Base-by-base conservation (phyloP, 2,329 filamentous ascomycete genomes). In the Anthostomella pinea region DNA sequence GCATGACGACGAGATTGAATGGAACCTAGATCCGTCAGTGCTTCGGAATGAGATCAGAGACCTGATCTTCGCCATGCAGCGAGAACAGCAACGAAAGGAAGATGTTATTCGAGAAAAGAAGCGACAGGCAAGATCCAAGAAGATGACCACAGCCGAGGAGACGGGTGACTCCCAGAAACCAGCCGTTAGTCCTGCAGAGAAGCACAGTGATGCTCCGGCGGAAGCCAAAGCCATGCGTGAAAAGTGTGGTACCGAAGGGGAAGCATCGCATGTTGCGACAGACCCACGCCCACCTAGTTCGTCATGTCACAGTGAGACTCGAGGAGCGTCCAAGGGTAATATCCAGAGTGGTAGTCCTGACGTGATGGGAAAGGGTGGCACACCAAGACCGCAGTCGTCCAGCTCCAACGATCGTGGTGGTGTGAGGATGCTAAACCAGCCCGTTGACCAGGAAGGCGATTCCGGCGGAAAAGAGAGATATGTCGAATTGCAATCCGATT, bases 11-110 rank as follows among this genome's bases (percentile, higher is more conserved):
- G 33, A 54, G 4, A 58, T 67, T 2, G 50, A 58, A 0, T 78
- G 75, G 70, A 42, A 65, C 8, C 77, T 89, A 55, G 66, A 79
- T 20, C 66, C 73, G 3, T 70, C 74, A 1, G 57, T 71, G 7
- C 75, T 91, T 53, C 80, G 90, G 15, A 62, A 63, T 21, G 66
- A 77, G 5, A 79, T 95, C 26, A 79, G 88, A 19, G 60, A 77
- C 0, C 70, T 83, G 24, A 70, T 95, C 1, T 73, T 87, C 33
- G 45, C 64, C 1, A 67, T 91, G 13, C 77, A 87, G 38, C 56
- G 66, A 6, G 66, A 78, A 46, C 83, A 85, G 49, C 68, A 73
- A 28, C 54, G 59, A 11, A 58, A 61, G 8, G 56, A 65, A 33
- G 58, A 68, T 24, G 55, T 58, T 11, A 63, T 65, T 20, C 66